Percentiles rank a stretch among this genome's conserved stretches.
These are phyloP conservation scores for Zelopaecilomyces penicillatus DNA, from an alignment of 2,329 filamentous ascomycete species.

Conservation along the genomic window DNA sequence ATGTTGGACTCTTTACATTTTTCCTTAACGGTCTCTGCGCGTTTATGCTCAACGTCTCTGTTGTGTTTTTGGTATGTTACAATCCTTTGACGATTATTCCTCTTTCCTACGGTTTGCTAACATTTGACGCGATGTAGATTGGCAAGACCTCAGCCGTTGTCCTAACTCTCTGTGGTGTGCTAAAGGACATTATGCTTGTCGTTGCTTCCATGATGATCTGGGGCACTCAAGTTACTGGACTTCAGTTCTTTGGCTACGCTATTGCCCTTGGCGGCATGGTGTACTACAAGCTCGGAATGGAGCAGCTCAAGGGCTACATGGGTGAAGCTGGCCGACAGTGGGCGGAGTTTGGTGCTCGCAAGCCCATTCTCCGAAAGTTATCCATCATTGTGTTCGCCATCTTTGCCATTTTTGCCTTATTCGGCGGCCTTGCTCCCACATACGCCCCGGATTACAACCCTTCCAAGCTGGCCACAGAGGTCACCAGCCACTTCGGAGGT, in stretches of 20 bases:
- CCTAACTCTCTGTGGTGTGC: slow-evolving; percentile 77
- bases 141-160: slow-evolving; percentile 82
- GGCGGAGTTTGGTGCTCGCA: slow-evolving; percentile 75
- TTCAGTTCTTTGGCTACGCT: slow-evolving; percentile 78
- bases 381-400: slow-evolving; percentile 58
- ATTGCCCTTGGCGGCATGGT: slow-evolving; percentile 68
- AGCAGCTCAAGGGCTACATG: slow-evolving; percentile 74
- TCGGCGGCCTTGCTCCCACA: slow-evolving; percentile 57
- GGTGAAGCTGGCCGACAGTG: slow-evolving; percentile 66
- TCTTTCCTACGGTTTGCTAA: slow-evolving; percentile 18
- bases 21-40: slow-evolving; percentile 69
- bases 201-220: slow-evolving; percentile 73
- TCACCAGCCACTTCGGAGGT: slow-evolving; percentile 39
- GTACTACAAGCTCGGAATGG: slow-evolving; percentile 79
- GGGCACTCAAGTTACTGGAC: slow-evolving; percentile 62
- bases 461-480: slow-evolving; percentile 38
- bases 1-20: slow-evolving; percentile 64
- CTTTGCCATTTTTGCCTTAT: slow-evolving; percentile 59
- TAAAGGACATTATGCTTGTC: slow-evolving; percentile 82
- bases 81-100: background rate
- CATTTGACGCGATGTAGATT: slow-evolving; percentile 46
- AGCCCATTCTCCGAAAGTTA: slow-evolving; percentile 71
- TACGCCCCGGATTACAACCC: slow-evolving; percentile 49
- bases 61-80: slow-evolving; percentile 69
- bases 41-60: slow-evolving; percentile 75